Evolutionary conservation across 2,329 filamentous ascomycete genomes (phyloP).

Genomic region (Botrytis tulipae): DNA sequence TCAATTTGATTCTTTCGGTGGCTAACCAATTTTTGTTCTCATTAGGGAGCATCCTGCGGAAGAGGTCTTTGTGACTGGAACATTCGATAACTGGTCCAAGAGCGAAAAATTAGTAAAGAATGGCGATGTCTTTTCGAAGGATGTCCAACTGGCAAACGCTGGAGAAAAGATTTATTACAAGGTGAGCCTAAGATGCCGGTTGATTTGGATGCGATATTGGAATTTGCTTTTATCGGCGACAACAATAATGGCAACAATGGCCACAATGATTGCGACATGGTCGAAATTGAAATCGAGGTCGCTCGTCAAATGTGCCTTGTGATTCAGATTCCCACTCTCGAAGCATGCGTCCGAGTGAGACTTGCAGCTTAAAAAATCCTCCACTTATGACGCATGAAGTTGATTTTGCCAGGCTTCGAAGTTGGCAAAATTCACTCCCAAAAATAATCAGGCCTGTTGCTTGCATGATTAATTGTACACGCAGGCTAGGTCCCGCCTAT

Average conservation of each 20-base stretch:
- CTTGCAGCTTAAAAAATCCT: conserved; percentile 13
- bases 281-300: background rate
- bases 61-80: conserved; percentile 89
- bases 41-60: conserved; percentile 83
- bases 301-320: conserved; percentile 10
- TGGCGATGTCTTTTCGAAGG: conserved; percentile 73
- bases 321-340: conserved; percentile 15
- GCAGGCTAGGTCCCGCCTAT: conserved; percentile 13
- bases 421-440: conserved; percentile 15
- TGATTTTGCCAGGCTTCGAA: background rate
- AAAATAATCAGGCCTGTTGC: conserved; percentile 11
- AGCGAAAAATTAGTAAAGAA: conserved; percentile 78
- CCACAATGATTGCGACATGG: background rate
- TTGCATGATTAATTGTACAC: conserved; percentile 6
- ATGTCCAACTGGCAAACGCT: conserved; percentile 66
- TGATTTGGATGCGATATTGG: background rate
- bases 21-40: conserved; percentile 26
- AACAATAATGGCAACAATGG: background rate
- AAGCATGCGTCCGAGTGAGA: conserved; percentile 12
- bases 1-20: background rate
- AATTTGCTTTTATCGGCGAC: background rate
- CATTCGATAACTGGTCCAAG: conserved; percentile 92
- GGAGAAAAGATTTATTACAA: conserved; percentile 87
- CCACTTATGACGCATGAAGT: conserved; percentile 21
- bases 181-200: conserved; percentile 55